Evolutionary conservation across 2,329 filamentous ascomycete species (phyloP).

Genomic region (Microcera coccophila): DNA sequence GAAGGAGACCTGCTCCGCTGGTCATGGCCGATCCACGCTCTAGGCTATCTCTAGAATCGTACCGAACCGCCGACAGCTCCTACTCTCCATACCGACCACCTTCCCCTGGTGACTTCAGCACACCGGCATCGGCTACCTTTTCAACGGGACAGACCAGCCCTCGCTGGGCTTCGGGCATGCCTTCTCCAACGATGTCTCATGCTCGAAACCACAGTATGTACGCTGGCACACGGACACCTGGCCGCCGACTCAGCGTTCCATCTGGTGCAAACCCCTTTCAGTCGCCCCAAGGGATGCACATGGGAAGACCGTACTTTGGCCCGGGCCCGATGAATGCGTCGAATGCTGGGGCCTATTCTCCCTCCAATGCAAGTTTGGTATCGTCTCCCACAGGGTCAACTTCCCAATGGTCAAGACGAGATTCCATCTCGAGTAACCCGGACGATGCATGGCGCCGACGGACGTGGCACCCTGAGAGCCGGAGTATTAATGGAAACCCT

Average conservation of each 20-base stretch:
- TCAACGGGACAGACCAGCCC: conserved; percentile 75
- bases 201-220: conserved; percentile 72
- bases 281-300: conserved; percentile 53
- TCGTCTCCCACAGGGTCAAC: conserved; percentile 63
- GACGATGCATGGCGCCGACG: conserved; percentile 78
- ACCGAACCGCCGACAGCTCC: conserved; percentile 60
- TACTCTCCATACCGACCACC: conserved; percentile 58
- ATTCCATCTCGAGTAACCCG: conserved; percentile 57
- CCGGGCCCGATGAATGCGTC: conserved; percentile 54
- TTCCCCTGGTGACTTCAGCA: conserved; percentile 72
- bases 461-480: conserved; percentile 85
- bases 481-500: conserved; percentile 58
- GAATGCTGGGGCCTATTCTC: conserved; percentile 51
- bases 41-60: conserved; percentile 64
- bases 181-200: conserved; percentile 68
- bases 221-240: conserved; percentile 59
- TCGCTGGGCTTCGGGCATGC: conserved; percentile 62
- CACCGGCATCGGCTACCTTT: conserved; percentile 79
- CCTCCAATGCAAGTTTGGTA: conserved; percentile 56
- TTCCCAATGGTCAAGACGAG: conserved; percentile 60
- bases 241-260: conserved; percentile 77
- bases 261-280: conserved; percentile 73
- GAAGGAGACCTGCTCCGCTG: conserved; percentile 73
- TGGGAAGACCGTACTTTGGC: conserved; percentile 53
- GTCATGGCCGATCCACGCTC: conserved; percentile 75